Evolutionary conservation across 306 rosid species (phyloP).

Genomic region (Lathyrus aphaca): DNA sequence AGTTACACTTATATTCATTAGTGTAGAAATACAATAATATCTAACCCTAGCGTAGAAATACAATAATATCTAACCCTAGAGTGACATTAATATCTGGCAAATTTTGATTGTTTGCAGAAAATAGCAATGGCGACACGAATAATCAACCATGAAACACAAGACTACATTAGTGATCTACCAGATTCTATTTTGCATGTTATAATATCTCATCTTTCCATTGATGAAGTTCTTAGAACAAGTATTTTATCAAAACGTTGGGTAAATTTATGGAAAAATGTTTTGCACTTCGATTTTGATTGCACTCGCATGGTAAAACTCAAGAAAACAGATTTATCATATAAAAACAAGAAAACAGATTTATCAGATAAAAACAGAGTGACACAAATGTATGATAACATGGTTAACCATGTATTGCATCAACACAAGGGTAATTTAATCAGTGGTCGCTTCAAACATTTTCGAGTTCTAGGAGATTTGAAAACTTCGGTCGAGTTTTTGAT

Average conservation of each 20-base stretch:
- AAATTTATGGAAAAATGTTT: background rate
- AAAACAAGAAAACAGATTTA: background rate
- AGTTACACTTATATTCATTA: no score
- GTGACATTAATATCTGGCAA: no score
- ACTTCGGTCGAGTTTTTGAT: background rate
- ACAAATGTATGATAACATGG: background rate
- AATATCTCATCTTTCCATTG: background rate
- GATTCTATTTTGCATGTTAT: background rate
- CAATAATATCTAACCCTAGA: no score
- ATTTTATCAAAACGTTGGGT: background rate
- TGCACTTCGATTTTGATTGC: background rate
- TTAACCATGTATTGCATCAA: background rate
- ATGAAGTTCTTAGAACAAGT: background rate
- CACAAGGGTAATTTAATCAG: background rate
- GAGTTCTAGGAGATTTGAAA: background rate
- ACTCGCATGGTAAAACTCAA: background rate
- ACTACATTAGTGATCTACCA: background rate
- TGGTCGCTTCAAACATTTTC: constrained; percentile 11
- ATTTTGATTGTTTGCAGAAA: background rate
- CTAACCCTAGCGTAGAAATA: no score
- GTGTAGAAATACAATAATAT: no score
- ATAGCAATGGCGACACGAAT: background rate
- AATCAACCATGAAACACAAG: background rate
- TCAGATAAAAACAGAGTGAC: background rate
- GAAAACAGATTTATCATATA: background rate